phyloP scores from a whole-genome alignment of 2,329 filamentous ascomycete species.

The Dothiorella sarmentorum region DNA sequence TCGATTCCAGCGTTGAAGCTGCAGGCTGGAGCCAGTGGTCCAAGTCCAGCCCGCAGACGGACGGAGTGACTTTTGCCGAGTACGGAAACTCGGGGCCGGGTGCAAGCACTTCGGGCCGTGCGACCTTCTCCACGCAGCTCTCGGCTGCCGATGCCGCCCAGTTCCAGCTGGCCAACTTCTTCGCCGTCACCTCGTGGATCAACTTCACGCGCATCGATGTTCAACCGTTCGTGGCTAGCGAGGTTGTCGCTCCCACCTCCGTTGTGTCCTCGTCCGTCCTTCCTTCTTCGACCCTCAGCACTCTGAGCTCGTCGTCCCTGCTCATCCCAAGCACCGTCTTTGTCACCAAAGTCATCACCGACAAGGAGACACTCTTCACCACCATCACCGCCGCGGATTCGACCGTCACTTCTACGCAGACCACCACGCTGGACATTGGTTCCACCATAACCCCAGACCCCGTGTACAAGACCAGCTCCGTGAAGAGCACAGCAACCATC shows the following conservation, averaged over 20 bases:
- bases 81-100: slow-evolving; percentile 57
- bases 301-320: slow-evolving; percentile 23
- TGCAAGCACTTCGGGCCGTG: slow-evolving; percentile 41
- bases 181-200: slow-evolving; percentile 41
- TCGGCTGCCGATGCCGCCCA: slow-evolving; percentile 29
- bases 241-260: slow-evolving; percentile 29
- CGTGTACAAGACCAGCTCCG: slow-evolving; percentile 21
- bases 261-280: slow-evolving; percentile 24
- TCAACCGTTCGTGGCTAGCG: slow-evolving; percentile 36
- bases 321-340: slow-evolving; percentile 25
- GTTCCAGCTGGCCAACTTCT: slow-evolving; percentile 42
- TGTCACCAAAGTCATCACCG: slow-evolving; percentile 21
- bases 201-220: slow-evolving; percentile 40
- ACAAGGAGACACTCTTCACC: slow-evolving; percentile 27
- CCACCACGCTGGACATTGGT: slow-evolving; percentile 28
- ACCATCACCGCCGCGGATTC: slow-evolving; percentile 29
- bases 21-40: slow-evolving; percentile 49
- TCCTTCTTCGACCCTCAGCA: slow-evolving; percentile 24
- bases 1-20: slow-evolving; percentile 55
- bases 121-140: slow-evolving; percentile 23
- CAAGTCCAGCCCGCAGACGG: slow-evolving; percentile 34
- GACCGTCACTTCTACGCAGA: slow-evolving; percentile 25
- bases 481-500: slow-evolving; percentile 22
- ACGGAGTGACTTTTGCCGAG: slow-evolving; percentile 36
- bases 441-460: slow-evolving; percentile 23